Conservation (phyloP, 441 rosid genomes). For the Jatropha podagrica region DNA sequence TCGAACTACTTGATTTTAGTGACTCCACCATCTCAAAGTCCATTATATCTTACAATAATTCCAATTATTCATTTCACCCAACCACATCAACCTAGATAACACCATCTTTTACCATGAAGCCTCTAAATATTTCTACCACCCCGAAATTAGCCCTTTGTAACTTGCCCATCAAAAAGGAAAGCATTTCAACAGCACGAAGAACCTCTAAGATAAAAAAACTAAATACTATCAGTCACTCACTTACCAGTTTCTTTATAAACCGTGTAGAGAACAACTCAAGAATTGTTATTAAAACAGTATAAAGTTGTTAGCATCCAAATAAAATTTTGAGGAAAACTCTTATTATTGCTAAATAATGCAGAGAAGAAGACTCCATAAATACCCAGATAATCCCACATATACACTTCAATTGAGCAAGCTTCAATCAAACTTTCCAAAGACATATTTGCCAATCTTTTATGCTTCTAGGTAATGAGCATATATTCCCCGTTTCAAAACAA, state of each 20-base stretch:
- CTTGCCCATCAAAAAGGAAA: neutral
- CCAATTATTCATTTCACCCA: neutral
- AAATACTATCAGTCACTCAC: neutral
- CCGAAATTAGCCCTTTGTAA: neutral
- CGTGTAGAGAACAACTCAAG: neutral
- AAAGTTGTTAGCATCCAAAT: neutral
- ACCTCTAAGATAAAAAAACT: neutral
- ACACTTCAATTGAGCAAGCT: neutral
- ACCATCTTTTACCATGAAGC: neutral
- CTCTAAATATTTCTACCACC: neutral
- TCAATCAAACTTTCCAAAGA: neutral
- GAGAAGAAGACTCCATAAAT: neutral
- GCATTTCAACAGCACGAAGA: neutral
- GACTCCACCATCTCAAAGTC: neutral
- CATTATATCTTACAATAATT: neutral
- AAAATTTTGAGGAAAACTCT: neutral
- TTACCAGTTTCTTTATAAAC: neutral
- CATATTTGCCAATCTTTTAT: neutral
- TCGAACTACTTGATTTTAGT: neutral
- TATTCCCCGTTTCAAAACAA: neutral
- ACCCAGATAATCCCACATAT: neutral
- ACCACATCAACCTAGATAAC: neutral
- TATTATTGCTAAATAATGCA: neutral
- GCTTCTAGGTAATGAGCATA: neutral
- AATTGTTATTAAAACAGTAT: neutral